Evolutionary conservation across 495 filamentous ascomycete genomes (phyloP), one percentile per base, ranked within the genome.

Genomic region (Cudoniella acicularis): DNA sequence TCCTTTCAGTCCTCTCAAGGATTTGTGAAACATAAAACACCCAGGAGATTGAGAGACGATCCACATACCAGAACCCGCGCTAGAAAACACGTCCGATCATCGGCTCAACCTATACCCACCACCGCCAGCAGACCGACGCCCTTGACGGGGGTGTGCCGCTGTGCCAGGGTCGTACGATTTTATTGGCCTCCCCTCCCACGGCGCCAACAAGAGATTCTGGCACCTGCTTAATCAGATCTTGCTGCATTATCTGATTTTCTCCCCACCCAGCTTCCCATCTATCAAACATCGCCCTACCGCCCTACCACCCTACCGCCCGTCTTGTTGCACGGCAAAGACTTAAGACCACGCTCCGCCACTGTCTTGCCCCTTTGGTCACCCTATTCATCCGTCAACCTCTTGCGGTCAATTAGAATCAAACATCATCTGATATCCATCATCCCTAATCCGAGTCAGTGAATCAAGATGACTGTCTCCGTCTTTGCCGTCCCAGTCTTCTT

Each of bases 401-500:
- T 25, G 3, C 20, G 10, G 23, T 25, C 18, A 9, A 41, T n/a
- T n/a, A 41, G 9, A 41, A 8, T 41, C 36, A 41, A 16, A 9
- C 36, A 8, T n/a, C 18, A 17, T n/a, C 43, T 46, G 11, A 46
- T 46, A 41, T 41, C 16, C 36, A 8, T 18, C 18, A 10, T 18
- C 45, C 10, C 45, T 21, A 6, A 48, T 45, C 24, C 49, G 9
- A 23, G 23, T 24, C 46, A 52, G 30, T 4, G 13, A 4, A 36
- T 36, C 30, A 67, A 30, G 55, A 83, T 77, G 71, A 79, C 79
- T 65, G 69, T 70, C 51, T 77, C 84, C 61, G 82, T 87, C 60
- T 88, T 87, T 64, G 74, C 83, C 49, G 79, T 87, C 10, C 84
- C 84, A 51, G 81, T 94, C 49, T 96, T 94, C 73, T 92, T 96